Conservation (phyloP, 306 rosid genomes). For the Adenanthera pavonina region DNA sequence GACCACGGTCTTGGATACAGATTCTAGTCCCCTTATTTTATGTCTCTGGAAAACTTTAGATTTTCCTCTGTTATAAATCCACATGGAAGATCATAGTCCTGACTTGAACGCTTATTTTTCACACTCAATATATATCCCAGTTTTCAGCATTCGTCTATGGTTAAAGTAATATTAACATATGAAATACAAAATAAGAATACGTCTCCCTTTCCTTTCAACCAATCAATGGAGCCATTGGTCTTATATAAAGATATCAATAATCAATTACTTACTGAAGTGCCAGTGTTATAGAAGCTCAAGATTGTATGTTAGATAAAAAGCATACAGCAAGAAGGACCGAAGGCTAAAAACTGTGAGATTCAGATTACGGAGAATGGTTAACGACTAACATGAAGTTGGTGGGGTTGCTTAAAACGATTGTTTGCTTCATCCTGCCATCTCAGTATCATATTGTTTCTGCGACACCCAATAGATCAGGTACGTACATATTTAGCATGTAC, state of each 20-base stretch:
- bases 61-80: background rate
- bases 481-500: background rate
- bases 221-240: background rate
- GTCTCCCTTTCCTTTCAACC: no score
- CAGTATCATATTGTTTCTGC: constrained; percentile 23
- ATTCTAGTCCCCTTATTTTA: background rate
- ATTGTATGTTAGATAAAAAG: background rate
- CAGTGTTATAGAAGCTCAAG: background rate
- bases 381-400: constrained; percentile 32
- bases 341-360: background rate
- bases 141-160: no score
- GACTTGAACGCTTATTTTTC: background rate
- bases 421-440: constrained; percentile 38
- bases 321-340: background rate
- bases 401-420: constrained; percentile 30
- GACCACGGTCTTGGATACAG: constrained; percentile 14
- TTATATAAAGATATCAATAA: background rate
- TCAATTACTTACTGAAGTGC: constrained; percentile 3
- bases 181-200: no score
- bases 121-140: no score
- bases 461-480: constrained; percentile 41
- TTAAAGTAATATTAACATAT: no score
- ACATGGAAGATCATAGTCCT: background rate
- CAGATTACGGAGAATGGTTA: constrained; percentile 6
- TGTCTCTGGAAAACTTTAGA: background rate